Evolutionary conservation across 352 stramenopile genomes (phyloP), one percentile per base, ranked within the genome.

Genomic region (Phytophthora rubi): DNA sequence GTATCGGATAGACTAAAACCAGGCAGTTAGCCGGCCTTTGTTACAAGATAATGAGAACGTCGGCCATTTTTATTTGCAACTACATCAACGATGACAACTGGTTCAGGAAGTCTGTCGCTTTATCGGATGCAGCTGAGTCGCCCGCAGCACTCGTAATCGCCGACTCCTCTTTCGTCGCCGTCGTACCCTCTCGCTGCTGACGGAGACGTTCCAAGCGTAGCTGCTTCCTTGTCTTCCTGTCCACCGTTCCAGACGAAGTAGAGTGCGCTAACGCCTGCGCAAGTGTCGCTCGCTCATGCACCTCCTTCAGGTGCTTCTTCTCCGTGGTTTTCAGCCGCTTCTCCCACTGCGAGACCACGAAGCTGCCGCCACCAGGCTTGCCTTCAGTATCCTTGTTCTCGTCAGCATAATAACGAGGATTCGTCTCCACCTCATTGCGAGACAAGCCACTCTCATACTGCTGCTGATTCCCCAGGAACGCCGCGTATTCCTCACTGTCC

Each of bases 271-370:
- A 59, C 1, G 61, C 70, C 76, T 92, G 90, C 4, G 84, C 82
- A 10, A 78, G 73, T 15, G 73, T 70, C 6, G 75, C 77, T 55
- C 67, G 67, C 53, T 81, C 80, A 53, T 94, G 88, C 7, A 95
- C 85, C 73, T 94, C 61, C 45, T 83, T 73, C 3, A 95, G 53
- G 59, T 88, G 86, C 6, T 65, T 35, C 61, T 94, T 95, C 59
- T 95, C 88, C 1, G 63, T 45, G 23, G 37, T 59, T 30, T 90
- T 91, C 16, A 95, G 71, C 12, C 80, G 84, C 60, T 89, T 86
- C 51, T 95, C 88, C 88, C 88, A 95, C 48, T 94, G 88, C 9
- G 88, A 94, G 10, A 85, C 77, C 18, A 95, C 88, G 68, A 91
- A 95, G 52, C 86, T 89, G 23, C 85, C 79, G 3, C 59, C 56